Base-by-base conservation (phyloP, 306 rosid species). In the Acmispon strigosus region DNA sequence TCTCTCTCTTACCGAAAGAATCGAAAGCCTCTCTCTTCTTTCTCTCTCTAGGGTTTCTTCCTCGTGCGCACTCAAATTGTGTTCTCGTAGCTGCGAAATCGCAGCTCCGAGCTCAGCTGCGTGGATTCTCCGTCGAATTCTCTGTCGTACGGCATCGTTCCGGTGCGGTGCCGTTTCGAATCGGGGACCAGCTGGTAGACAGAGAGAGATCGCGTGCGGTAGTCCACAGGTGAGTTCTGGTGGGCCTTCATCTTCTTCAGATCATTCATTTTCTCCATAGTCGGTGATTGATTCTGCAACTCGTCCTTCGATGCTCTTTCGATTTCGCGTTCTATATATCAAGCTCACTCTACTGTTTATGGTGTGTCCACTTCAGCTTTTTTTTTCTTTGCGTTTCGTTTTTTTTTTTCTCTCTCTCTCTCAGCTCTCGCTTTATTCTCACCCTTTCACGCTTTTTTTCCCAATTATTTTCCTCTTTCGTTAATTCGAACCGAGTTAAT, bases 41-140 rank as follows among this genome's bases (percentile, higher is more conserved):
- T 84, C 88, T 86, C 90, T 85, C 85, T 87, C 87, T 95, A 94
- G 97, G 96, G 90, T 89, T 95, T 84, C 69, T 49, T 54, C 29
- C 51, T 75, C 69, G 15, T 81, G 85, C 96, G 86, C 91, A 78
- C 85, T 74, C 78, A 65, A 88, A 82, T 85, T 86, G 56, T 73
- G 66, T 61, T 44, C 58, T 2, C 47, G 20, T 47, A 12, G 76
- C 80, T 61, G 64, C 41, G 80, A 83, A 32, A 83, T 86, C 89
- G 44, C 14, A 71, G 45, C 83, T 47, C 74, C 6, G 15, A 72
- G 81, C 81, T 80, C 8, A 53, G 74, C 58, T 45, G 1, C 3
- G 10, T 71, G 27, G 16, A 66, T 65, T 73, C 59, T 66, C 78
- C 60, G 27, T 62, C 22, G 9, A 52, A 52, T 34, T 75, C 62